Evolutionary conservation across 2,329 filamentous ascomycete genomes (phyloP).

Genomic region (Acrodontium crateriforme): DNA sequence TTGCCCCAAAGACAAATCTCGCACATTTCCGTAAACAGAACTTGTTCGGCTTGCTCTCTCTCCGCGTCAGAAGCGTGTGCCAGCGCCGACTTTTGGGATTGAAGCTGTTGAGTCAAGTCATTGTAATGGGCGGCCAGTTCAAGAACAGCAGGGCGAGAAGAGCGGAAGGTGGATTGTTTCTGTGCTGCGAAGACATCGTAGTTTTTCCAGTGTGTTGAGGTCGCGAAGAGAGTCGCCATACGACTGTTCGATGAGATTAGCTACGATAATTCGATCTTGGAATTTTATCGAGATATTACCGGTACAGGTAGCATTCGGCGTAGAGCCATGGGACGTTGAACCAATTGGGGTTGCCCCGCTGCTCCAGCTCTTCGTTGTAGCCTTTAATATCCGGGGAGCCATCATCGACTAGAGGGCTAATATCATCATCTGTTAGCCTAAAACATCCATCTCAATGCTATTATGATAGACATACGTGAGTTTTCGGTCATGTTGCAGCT

Average conservation of each 20-base stretch:
- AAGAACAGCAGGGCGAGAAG: constrained; percentile 72
- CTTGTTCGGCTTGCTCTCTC: constrained; percentile 53
- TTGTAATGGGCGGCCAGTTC: constrained; percentile 71
- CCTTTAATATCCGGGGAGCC: constrained; percentile 58
- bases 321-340: constrained; percentile 79
- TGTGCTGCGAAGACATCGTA: constrained; percentile 86
- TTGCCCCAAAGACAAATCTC: constrained; percentile 97
- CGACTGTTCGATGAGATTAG: constrained; percentile 38
- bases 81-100: constrained; percentile 33
- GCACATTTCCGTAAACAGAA: constrained; percentile 83
- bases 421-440: not conserved
- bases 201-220: constrained; percentile 68
- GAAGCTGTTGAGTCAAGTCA: constrained; percentile 55
- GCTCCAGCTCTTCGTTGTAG: constrained; percentile 77
- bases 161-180: constrained; percentile 85
- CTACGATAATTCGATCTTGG: no score
- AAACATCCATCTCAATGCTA: not conserved
- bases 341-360: constrained; percentile 64
- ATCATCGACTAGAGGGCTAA: constrained; percentile 61
- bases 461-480: constrained; percentile 45
- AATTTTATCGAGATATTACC: no score
- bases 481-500: constrained; percentile 75
- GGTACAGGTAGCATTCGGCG: constrained; percentile 86
- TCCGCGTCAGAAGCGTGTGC: constrained; percentile 35
- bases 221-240: constrained; percentile 62